Base-by-base conservation (phyloP, 441 rosid species). In the Jatropha podagrica region DNA sequence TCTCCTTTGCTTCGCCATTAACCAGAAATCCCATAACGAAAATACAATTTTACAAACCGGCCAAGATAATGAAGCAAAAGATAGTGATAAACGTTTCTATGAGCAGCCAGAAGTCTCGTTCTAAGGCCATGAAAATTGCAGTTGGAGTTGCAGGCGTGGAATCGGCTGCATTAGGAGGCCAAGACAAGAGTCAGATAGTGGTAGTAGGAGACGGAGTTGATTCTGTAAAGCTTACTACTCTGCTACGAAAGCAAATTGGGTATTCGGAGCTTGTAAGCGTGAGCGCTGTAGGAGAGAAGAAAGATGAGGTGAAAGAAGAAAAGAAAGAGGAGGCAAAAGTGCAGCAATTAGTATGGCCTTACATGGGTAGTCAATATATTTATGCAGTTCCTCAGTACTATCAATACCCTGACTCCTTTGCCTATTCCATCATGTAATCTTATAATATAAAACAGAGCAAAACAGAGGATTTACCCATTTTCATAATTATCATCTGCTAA, bases 101-200 rank as follows among this genome's bases (percentile, higher is more conserved):
- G 79, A 37, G 72, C 1, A n/a, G 56, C 44, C 2, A 27, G 0
- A 83, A 83, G 65, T 78, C 40, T 23, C 79, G 80, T 73, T 11
- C 76, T 40, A 83, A 82, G 74, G 90, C 85, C 32, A 0, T 86
- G 76, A 73, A 69, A 73, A 77, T 80, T 41, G 87, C 76, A 0
- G 86, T 73, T 0, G 37, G 84, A 12, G 18, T 78, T 70, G 7
- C 62, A 7, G 90, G 87, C 83, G 91, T 92, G 9, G 81, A 82
- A 6, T 83, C 83, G 8, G 86, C 56, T 13, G 75, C 79, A 8
- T 46, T 87, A 51, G 86, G 71, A 48, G 92, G 90, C 12, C 72
- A 56, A 42, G 89, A 86, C 66, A 84, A 81, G 83, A 78, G 74
- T 82, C 89, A 86, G 67, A 86, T 90, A 60, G 90, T 88, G 77